Base-by-base conservation (phyloP, 2,329 filamentous ascomycete species). In the Xylariaceae sp. region DNA sequence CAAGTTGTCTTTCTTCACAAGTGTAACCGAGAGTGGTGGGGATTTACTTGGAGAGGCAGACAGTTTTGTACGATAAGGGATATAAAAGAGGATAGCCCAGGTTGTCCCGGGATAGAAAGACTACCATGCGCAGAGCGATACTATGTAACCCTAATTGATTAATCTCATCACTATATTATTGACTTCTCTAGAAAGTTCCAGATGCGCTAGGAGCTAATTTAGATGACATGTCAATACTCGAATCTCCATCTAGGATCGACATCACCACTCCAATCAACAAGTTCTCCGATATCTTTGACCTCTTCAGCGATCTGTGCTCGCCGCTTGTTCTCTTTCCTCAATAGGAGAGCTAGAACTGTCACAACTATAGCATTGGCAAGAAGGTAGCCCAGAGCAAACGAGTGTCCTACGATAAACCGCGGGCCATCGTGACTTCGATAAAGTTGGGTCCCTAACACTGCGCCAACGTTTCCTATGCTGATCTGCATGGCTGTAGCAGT, bases 401-500 rank as follows among this genome's bases (percentile, higher is more conserved):
- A 81, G 69, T 91, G 88, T 0, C 89, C 88, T 0, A 90, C 75
- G 45, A 87, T 77, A 65, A 84, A 91, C 28, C 85, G 75, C 1
- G 88, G 88, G 0, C 79, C 82, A 24, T 85, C 84, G 1, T 79
- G 75, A 0, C 79, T 76, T 2, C 87, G 78, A 69, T 91, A 91
- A 1, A 91, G 69, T 71, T 91, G 87, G 1, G 87, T 91, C 0
- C 87, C 88, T 21, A 91, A 64, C 0, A 90, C 85, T 0, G 86
- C 87, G 0, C 87, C 88, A 1, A 88, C 68, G 62, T 90, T 90
- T 0, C 87, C 88, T 47, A 91, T 86, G 8, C 83, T 87, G 55
- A 91, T 90, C 64, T 90, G 87, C 82, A 91, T 84, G 0, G 85
- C 88, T 44, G 87, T 89, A 2, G 84, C 85, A 3, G 87, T 84